Base-by-base conservation (phyloP, 2,329 filamentous ascomycete genomes). In the Coleophoma cylindrospora region DNA sequence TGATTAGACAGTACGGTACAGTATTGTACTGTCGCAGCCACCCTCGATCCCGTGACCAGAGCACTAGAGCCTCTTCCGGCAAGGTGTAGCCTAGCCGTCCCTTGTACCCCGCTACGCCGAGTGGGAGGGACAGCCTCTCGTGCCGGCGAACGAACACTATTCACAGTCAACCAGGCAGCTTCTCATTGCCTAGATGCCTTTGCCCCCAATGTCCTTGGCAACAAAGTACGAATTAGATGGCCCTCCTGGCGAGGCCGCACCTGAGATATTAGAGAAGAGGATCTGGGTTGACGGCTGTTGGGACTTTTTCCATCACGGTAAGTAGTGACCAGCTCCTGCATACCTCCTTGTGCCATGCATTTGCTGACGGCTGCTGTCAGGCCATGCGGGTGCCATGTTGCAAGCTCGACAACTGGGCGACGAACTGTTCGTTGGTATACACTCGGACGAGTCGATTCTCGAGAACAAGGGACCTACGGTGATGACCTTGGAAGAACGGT, bases 251-350 rank as follows among this genome's bases (percentile, higher is more conserved):
- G 57, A 63, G 7, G 51, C 62, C 19, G 62, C 63, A 7, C 53
- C 61, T n/a, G 61, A 62, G 48, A 57, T 67, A 15, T 53, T 65
- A 7, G 77, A 86, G 50, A 83, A 88, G 61, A 84, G 92, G 58
- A 89, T 99, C 63, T 99, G 95, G 95, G 88, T 99, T 22, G 94
- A 99, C 68, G 94, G 94, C 55, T 99, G 94, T 77, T 99, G 96
- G 74, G 94, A 99, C 74, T 99, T 99, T 72, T 95, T 91, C 72
- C 94, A 99, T 69, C 94, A 97, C 68, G 94, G 89, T 90, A 69
- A 58, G 73, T 61, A 22, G 50, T 17, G 27, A 22, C 37, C 33
- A 47, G 11, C 41, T 34, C 38, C 46, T 40, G 38, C 34, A 34
- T 34, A 13, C 13, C 12, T 9, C 8, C 33, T 40, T 33, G 19